These are phyloP conservation scores for Ananas comosus DNA, from an alignment of 176 grass and related monocot species.

Conservation along the genomic window DNA sequence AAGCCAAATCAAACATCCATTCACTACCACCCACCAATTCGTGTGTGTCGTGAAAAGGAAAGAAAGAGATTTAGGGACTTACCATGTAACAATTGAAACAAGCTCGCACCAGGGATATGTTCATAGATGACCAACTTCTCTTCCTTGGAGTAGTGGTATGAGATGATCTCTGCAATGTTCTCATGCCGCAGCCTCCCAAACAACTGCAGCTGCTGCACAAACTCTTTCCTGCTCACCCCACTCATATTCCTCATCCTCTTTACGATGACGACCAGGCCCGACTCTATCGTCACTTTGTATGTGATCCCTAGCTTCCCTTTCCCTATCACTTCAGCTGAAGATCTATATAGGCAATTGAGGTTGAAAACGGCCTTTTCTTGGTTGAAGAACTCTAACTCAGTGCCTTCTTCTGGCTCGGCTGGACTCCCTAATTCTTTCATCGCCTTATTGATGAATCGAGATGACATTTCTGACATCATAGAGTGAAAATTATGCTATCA, in stretches of 20 bases:
- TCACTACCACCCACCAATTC: not conserved
- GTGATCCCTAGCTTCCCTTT: conserved; percentile 76
- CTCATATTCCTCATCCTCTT: conserved; percentile 81
- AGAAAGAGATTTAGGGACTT: not conserved
- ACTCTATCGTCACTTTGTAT: conserved; percentile 49
- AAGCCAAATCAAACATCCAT: not conserved
- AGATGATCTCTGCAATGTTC: conserved; percentile 61
- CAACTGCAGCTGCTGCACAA: conserved; percentile 65
- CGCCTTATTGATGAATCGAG: conserved; percentile 40
- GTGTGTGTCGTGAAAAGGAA: not conserved
- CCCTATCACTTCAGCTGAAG: conserved; percentile 67
- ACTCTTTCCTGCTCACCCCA: conserved; percentile 48
- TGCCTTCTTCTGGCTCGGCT: not conserved
- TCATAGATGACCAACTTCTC: conserved; percentile 85
- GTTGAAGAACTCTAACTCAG: conserved; percentile 50
- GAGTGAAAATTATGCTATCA: not conserved
- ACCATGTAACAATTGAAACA: conserved; percentile 86
- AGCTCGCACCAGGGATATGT: conserved; percentile 49
- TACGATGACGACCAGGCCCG: conserved; percentile 34
- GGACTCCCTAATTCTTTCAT: conserved; percentile 25
- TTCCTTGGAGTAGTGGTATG: conserved; percentile 71
- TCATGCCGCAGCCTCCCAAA: conserved; percentile 75
- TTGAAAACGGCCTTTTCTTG: conserved; percentile 38
- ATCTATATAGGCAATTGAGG: conserved; percentile 52
- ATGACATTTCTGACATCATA: conserved; percentile 11